A percentile compares a stretch with the other conserved stretches of the same genome.
Conservation (phyloP, 352 stramenopile species). For the Pythium brachiatum region DNA sequence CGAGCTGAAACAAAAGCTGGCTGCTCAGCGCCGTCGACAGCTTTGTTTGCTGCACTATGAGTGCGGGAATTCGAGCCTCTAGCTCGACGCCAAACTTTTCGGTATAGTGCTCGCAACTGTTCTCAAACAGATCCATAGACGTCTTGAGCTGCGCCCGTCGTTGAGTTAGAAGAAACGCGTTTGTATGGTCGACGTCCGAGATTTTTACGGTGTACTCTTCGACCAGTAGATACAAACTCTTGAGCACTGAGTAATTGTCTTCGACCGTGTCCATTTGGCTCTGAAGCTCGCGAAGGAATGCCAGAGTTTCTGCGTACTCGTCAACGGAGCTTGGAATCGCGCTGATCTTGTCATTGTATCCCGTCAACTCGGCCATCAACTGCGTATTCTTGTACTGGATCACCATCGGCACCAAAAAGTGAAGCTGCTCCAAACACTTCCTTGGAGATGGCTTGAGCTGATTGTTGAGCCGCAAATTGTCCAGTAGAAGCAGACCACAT, state of each 20-base stretch:
- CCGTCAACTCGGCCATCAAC: constrained; percentile 52
- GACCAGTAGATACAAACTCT: constrained; percentile 55
- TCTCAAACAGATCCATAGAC: constrained; percentile 78
- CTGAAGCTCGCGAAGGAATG: constrained; percentile 57
- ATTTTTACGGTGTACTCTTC: constrained; percentile 73
- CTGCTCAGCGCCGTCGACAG: constrained; percentile 39
- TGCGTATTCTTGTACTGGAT: constrained; percentile 57
- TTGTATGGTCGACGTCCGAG: constrained; percentile 66
- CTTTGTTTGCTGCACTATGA: constrained; percentile 33
- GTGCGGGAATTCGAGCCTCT: constrained; percentile 44
- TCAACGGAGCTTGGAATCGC: constrained; percentile 69
- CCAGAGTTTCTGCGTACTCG: constrained; percentile 62
- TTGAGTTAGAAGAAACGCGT: constrained; percentile 70
- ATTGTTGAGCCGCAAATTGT: constrained; percentile 55
- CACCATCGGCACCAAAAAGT: constrained; percentile 54
- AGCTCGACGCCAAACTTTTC: constrained; percentile 76
- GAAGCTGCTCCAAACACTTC: constrained; percentile 56
- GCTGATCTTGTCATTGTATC: constrained; percentile 63
- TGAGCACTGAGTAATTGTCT: constrained; percentile 52
- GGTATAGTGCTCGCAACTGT: constrained; percentile 63
- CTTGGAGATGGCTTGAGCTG: constrained; percentile 64
- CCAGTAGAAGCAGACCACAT: constrained; percentile 57
- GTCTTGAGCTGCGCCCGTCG: constrained; percentile 70
- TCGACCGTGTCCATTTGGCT: constrained; percentile 42
- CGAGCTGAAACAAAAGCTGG: constrained; percentile 42